Evolutionary conservation across 2,329 filamentous ascomycete genomes (phyloP), one percentile per base, ranked within the genome.

Genomic region (Xylariales sp.): DNA sequence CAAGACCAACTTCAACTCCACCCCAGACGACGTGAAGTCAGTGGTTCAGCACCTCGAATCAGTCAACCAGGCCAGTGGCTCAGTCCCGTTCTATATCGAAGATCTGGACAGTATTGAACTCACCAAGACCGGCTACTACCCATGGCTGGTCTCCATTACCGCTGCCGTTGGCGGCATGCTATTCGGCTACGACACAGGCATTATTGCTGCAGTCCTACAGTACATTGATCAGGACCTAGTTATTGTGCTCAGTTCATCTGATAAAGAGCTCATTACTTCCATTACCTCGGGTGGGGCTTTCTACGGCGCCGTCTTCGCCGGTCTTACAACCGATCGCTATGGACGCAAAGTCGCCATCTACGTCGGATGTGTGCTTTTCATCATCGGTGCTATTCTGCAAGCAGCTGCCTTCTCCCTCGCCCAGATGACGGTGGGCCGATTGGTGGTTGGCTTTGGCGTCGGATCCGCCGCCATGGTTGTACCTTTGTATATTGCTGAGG

Each of bases 361-460:
- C 43, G 43, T 61, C 5, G 65, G 60, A 2, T 67, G 61, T 34
- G 42, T 59, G 3, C 53, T 69, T 13, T 68, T 67, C 42, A 51
- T 59, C 32, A 39, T 60, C 18, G 65, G 66, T 17, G 57, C 62
- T 11, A 48, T 62, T 21, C 35, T 65, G 5, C 60, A 63, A 44
- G 61, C 50, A 3, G 43, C 60, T 3, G 42, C 62, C 7, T 66
- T 57, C 47, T 55, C 55, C 10, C 48, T 71, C 13, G 56, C 58
- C 1, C 66, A 70, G 40, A 67, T 71, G 59, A 52, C 58, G 3
- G 59, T 68, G 6, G 67, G 67, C 6, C 60, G 67, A 6, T 53
- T 73, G 3, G 47, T 76, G 2, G 62, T 75, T 27, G 70, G 71
- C 4, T 57, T 74, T 7, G 69, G 71, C 29, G 67, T 71, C n/a